These are phyloP conservation scores for Suaeda aralocaspica DNA, from an alignment of 148 eudicot genomes.

Conservation along the genomic window DNA sequence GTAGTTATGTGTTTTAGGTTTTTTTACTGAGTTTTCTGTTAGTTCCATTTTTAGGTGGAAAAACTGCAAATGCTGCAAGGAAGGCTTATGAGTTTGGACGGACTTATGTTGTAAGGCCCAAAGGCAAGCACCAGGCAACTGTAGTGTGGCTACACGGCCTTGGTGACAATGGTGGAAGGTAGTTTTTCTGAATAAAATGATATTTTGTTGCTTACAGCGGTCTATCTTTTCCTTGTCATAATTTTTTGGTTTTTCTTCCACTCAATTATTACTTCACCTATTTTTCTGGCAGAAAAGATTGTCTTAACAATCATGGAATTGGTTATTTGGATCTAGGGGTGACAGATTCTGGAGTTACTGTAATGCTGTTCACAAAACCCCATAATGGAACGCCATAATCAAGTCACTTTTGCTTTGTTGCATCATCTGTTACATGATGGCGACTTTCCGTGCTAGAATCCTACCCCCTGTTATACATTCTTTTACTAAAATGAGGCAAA, in stretches of 20 bases:
- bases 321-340: too few species aligned
- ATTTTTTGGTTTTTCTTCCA: not conserved
- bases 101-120: conserved; percentile 82
- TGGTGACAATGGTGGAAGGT: conserved; percentile 95
- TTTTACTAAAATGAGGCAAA: too few species aligned
- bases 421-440: too few species aligned
- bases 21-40: conserved; percentile 7
- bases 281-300: too few species aligned
- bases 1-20: not conserved
- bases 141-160: conserved; percentile 96
- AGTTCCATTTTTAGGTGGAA: conserved; percentile 47
- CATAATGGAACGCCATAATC: too few species aligned
- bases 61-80: conserved; percentile 48
- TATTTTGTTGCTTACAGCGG: not conserved
- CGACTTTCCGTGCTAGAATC: too few species aligned
- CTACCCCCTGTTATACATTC: too few species aligned
- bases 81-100: conserved; percentile 78
- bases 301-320: too few species aligned
- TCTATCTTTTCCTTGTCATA: not conserved
- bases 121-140: conserved; percentile 94
- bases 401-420: too few species aligned
- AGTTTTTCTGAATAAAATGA: conserved; percentile 1
- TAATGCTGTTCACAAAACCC: too few species aligned
- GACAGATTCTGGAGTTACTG: too few species aligned
- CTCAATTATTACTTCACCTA: too few species aligned